Evolutionary conservation across 495 filamentous ascomycete species (phyloP).

Genomic region (Thermochaetoides thermophila): DNA sequence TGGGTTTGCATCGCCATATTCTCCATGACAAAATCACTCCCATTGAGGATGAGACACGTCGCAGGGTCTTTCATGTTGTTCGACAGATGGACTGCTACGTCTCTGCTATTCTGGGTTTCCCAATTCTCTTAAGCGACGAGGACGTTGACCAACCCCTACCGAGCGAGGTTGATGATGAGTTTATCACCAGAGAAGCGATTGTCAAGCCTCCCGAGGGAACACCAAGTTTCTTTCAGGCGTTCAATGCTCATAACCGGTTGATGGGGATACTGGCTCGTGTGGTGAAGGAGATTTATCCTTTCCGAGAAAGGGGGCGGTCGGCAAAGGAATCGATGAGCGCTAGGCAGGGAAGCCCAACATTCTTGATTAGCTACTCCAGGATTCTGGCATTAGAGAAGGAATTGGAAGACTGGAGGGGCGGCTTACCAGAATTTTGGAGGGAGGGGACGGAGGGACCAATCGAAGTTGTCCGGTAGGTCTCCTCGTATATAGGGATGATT

Average conservation of each 20-base stretch:
- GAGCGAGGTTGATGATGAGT: constrained; percentile 77
- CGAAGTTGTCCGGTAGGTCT: constrained; percentile 54
- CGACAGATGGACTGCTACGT: constrained; percentile 93
- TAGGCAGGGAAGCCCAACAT: constrained; percentile 32
- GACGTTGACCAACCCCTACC: constrained; percentile 88
- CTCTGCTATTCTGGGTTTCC: constrained; percentile 74
- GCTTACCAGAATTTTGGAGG: constrained; percentile 56
- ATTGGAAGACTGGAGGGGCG: constrained; percentile 70
- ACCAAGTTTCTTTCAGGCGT: constrained; percentile 61
- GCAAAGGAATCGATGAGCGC: too few relatives aligned
- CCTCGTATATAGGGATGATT: not conserved
- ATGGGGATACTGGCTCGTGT: constrained; percentile 71
- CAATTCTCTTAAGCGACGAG: constrained; percentile 68
- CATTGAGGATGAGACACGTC: constrained; percentile 69
- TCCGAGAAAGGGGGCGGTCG: constrained; percentile 55
- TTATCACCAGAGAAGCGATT: constrained; percentile 67
- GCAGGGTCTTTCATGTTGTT: constrained; percentile 79
- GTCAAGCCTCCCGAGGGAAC: constrained; percentile 56
- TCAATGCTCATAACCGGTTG: constrained; percentile 71
- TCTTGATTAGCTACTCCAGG: constrained; percentile 75
- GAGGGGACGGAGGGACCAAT: constrained; percentile 60
- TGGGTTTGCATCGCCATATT: constrained; percentile 77
- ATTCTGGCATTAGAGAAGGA: constrained; percentile 86
- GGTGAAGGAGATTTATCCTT: constrained; percentile 77
- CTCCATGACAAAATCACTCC: constrained; percentile 56